Percentiles rank a stretch among this genome's conserved stretches.
Conservation (phyloP, 495 filamentous ascomycete genomes). For the Neurospora cerealis region DNA sequence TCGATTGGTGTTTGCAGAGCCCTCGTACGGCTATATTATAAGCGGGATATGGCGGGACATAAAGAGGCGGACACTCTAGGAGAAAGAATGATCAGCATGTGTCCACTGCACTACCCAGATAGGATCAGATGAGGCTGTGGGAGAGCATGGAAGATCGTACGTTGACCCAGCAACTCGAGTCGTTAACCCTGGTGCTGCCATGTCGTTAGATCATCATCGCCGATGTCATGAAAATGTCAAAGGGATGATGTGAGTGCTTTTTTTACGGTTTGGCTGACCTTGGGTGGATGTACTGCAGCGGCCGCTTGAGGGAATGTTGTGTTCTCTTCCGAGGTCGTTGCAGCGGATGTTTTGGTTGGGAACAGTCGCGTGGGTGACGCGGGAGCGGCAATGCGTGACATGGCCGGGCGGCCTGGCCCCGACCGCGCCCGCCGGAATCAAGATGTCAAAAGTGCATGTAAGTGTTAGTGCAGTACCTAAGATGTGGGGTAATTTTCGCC, state of each 20-base stretch:
- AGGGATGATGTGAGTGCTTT: neutral
- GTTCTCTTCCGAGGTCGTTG: neutral
- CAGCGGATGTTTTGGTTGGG: neutral
- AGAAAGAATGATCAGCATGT: neutral
- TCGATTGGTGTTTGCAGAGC: neutral
- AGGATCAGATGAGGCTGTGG: neutral
- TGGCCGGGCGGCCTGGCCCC: neutral
- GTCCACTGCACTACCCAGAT: neutral
- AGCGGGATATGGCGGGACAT: neutral
- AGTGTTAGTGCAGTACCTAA: neutral
- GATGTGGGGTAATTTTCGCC: neutral
- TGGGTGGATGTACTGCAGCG: neutral
- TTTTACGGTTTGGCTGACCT: neutral
- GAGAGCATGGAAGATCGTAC: neutral
- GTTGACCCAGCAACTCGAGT: neutral
- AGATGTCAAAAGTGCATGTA: neutral
- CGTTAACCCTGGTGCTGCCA: neutral
- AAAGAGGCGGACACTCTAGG: neutral
- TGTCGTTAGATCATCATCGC: neutral
- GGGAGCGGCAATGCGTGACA: neutral
- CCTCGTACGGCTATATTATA: neutral
- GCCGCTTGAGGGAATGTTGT: neutral
- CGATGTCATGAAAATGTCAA: neutral
- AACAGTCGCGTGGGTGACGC: neutral
- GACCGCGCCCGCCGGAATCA: neutral